Base-by-base conservation (phyloP, 164 flowering plant genomes). In the Piper longum region DNA sequence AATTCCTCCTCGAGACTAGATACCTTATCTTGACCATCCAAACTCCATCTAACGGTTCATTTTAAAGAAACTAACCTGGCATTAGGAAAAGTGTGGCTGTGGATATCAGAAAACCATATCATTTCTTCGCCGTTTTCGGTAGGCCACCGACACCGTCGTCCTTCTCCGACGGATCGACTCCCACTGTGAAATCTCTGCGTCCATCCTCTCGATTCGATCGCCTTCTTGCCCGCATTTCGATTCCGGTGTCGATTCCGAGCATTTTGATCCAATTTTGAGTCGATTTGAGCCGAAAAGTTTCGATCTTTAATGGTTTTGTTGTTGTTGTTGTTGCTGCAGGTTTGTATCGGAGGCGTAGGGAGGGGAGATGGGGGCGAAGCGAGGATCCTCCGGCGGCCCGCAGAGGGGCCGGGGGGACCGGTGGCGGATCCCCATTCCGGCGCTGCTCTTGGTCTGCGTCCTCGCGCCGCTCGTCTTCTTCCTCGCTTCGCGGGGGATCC, bases 401-500 rank as follows among this genome's bases (percentile, higher is more conserved):
- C 61, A 59, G 52, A 76, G 79, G 73, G 69, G 44, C 54, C 72
- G 74, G 61, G 67, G 73, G n/a, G 65, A 70, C 63, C 82, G 83
- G 71, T 76, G 79, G 56, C 71, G 80, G 19, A 54, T 77, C 43
- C 72, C 77, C 5, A 43, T 78, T 9, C 64, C 66, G 2, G 54
- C 73, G 42, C 72, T 84, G 17, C 43, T 80, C 54, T 67, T 81
- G 74, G 73, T 78, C 69, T 64, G 73, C 2, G 67, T 85, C n/a
- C 69, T 85, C 62, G 71, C 78, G 63, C 81, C 87, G 6, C 61
- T 85, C 59, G 7, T 77, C 63, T 78, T 26, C 36, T 26, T 88
- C 75, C 81, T 83, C 64, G 64, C 72, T 54, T 82, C 85, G 4
- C 80, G 86, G 36, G 86, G 85, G 14, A 60, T 81, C 51, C 73